Conservation (phyloP, 192 early-diverging fungal species). For the Podila verticillata region DNA sequence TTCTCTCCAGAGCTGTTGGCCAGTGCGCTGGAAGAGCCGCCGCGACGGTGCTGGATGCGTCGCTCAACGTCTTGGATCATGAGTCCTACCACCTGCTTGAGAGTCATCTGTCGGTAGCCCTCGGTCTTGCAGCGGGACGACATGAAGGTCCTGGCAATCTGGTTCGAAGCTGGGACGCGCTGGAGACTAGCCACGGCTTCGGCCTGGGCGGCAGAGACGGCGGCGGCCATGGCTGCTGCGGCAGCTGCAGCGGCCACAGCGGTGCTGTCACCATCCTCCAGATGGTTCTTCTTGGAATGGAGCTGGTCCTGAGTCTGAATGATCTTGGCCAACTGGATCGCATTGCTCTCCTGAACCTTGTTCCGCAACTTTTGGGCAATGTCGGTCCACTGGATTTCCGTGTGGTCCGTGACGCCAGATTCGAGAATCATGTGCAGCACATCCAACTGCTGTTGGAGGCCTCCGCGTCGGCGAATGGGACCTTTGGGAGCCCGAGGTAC, state of each 20-base stretch:
- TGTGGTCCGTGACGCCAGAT: conserved; percentile 42
- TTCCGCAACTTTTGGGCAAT: conserved; percentile 44
- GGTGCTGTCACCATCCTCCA: conserved; percentile 29
- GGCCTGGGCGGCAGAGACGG: conserved; percentile 43
- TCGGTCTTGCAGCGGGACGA: conserved; percentile 41
- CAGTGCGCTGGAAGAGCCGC: conserved; percentile 12
- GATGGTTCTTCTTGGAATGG: conserved; percentile 43
- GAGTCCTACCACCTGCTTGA: conserved; percentile 27
- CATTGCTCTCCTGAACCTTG: conserved; percentile 36
- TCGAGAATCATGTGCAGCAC: conserved; percentile 39
- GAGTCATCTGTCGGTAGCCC: conserved; percentile 40
- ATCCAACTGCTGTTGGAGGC: conserved; percentile 46
- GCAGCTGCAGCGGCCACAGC: conserved; percentile 40
- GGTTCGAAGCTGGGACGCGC: conserved; percentile 41
- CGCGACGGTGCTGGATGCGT: conserved; percentile 33
- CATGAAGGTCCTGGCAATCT: conserved; percentile 48
- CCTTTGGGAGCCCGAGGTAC: conserved; percentile 41
- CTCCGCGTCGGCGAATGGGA: conserved; percentile 43
- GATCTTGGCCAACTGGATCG: conserved; percentile 46
- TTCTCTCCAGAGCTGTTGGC: neutral
- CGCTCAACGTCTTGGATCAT: conserved; percentile 49
- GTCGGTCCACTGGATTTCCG: conserved; percentile 39
- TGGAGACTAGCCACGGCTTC: conserved; percentile 51
- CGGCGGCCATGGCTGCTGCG: conserved; percentile 44
- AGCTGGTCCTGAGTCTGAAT: conserved; percentile 43